phyloP scores from a whole-genome alignment of 1,284 basidiomycete species.

The Neotropicomus parvogracilis region DNA sequence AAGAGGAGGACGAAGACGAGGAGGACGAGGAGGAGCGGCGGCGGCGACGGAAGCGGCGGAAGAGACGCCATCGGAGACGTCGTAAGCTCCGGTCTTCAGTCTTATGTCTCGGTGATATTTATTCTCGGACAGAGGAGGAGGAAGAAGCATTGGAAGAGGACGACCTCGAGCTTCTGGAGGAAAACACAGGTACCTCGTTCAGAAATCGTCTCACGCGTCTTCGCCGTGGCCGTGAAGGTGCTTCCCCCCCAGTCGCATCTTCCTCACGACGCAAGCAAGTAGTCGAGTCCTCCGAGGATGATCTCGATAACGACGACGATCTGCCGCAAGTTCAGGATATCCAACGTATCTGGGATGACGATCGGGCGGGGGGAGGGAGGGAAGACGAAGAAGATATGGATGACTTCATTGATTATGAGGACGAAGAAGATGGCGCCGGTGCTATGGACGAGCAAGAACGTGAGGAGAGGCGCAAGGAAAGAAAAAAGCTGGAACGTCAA shows the following conservation, averaged over 20 bases:
- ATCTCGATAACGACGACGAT: slow-evolving; percentile 60
- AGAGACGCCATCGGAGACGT: slow-evolving; percentile 57
- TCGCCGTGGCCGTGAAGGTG: slow-evolving; percentile 66
- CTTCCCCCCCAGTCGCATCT: slow-evolving; percentile 59
- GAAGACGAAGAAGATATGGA: slow-evolving; percentile 77
- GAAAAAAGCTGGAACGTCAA: slow-evolving; percentile 61
- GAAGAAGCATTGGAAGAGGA: slow-evolving; percentile 90
- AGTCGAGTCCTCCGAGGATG: slow-evolving; percentile 70
- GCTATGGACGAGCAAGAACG: slow-evolving; percentile 71
- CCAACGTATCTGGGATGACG: slow-evolving; percentile 83
- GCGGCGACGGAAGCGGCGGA: slow-evolving; percentile 59
- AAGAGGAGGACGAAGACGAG: slow-evolving; percentile 64
- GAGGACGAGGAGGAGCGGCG: slow-evolving; percentile 56
- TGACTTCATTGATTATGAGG: slow-evolving; percentile 92
- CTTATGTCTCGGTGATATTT: slow-evolving; percentile 7
- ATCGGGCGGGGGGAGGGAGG: slow-evolving; percentile 54
- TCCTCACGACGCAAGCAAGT: slow-evolving; percentile 56
- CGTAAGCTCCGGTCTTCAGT: slow-evolving; percentile 39
- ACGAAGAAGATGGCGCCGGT: slow-evolving; percentile 71
- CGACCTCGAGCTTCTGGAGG: slow-evolving; percentile 90
- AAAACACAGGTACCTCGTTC: slow-evolving; percentile 85
- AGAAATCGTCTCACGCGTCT: slow-evolving; percentile 68
- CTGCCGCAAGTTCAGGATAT: slow-evolving; percentile 63
- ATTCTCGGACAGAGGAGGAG: slow-evolving; percentile 39
- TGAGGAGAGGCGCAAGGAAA: slow-evolving; percentile 69